Base-by-base conservation (phyloP, 73 alveolate species). In the Paramecium primaurelia region DNA sequence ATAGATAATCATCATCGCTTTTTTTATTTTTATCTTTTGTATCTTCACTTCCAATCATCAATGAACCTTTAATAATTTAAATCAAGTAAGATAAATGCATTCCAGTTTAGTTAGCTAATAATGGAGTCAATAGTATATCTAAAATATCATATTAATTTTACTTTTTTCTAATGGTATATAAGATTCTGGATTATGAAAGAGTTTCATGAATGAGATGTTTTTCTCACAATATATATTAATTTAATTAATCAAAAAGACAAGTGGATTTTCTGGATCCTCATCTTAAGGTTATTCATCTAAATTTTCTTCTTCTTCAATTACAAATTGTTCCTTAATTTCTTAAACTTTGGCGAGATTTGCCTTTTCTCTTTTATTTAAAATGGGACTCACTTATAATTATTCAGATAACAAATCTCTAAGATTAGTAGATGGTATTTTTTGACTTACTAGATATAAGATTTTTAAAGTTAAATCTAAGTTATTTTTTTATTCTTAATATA, bases 341-440 rank as follows among this genome's bases (percentile, higher is more conserved):
- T 75, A 42, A 12, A 36, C 88, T 38, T 47, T 80, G 30, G 64
- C 91, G 0, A 80, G 32, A 80, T 80, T 26, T 16, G 47, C 58
- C 75, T 80, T 80, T 45, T 80, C 91, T 22, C 91, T 40, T 49
- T 36, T 80, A 20, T 26, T 80, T 25, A 80, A 64, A 25, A 36
- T 28, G 6, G 91, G 91, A 26, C 77, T 45, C 36, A 80, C 18
- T 22, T 80, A 30, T 49, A 80, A 80, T 7, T 59, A 18, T 8
- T 80, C 58, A 8, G 71, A 44, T 11, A 80, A 47, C 16, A 80
- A 47, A 44, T 34, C 32, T 36, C 75, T 80, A 1, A 80, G 32
- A 45, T n/a, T 49, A 6, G 34, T 42, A 3, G 37, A 47, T 7
- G 32, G 75, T 4, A 80, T 80, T 36, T 80, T 80, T 20, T 80